Percentiles rank a stretch among this genome's conserved stretches.
Evolutionary conservation across 2,329 filamentous ascomycete genomes (phyloP).

Genomic region (Neurospora sp.): DNA sequence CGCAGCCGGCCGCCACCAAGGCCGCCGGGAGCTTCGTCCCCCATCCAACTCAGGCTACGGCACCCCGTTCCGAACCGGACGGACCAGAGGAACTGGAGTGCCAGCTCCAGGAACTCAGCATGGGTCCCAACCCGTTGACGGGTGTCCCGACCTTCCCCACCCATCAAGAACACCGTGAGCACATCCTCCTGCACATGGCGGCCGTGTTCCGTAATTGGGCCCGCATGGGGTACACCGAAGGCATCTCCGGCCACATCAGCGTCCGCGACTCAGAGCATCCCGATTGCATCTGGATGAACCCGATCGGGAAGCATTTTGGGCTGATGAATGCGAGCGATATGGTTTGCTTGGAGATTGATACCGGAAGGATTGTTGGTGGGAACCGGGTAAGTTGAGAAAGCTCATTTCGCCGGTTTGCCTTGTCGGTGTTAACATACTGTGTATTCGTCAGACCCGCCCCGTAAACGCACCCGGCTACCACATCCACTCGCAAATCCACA

Average conservation of each 20-base stretch:
- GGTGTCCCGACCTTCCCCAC: conserved; percentile 33
- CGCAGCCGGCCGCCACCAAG: background rate
- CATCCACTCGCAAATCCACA: conserved; percentile 60
- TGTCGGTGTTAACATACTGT: background rate
- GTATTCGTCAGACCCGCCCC: conserved; percentile 24
- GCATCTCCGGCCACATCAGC: conserved; percentile 43
- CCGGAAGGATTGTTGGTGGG: conserved; percentile 53
- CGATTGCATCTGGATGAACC: conserved; percentile 60
- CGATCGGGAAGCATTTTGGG: conserved; percentile 57
- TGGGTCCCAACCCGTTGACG: background rate
- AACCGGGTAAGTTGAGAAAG: conserved; percentile 23
- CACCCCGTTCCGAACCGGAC: background rate
- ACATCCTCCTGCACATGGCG: conserved; percentile 57
- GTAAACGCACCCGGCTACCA: conserved; percentile 59
- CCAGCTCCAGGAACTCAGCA: background rate
- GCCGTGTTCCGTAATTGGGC: conserved; percentile 58
- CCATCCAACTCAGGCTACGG: background rate
- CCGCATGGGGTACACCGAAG: conserved; percentile 53
- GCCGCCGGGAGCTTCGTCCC: background rate
- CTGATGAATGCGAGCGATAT: conserved; percentile 57
- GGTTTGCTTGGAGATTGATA: conserved; percentile 48
- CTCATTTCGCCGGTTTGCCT: background rate
- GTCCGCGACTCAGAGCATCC: conserved; percentile 55
- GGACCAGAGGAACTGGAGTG: background rate
- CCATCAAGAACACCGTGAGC: conserved; percentile 41